Percentiles rank a stretch among this genome's conserved stretches.
Conservation (phyloP, 2,329 filamentous ascomycete species). For the Myriosclerotinia curreyana region DNA sequence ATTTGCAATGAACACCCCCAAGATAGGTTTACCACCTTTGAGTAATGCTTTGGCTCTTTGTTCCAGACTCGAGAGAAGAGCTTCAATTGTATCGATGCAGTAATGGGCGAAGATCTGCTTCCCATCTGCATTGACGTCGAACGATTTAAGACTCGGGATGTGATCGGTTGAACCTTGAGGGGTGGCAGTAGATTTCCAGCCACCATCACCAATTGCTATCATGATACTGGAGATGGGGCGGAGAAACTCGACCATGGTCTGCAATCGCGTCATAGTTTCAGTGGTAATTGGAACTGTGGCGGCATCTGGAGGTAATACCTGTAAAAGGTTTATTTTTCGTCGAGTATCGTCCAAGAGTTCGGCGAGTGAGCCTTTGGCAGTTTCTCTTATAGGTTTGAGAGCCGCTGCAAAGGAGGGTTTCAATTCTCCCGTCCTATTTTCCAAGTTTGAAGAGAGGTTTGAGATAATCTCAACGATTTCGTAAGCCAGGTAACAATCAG, state of each 20-base stretch:
- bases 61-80: constrained; percentile 71
- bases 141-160: constrained; percentile 69
- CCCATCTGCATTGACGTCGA: constrained; percentile 87
- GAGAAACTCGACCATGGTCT: constrained; percentile 83
- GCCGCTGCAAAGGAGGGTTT: constrained; percentile 80
- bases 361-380: constrained; percentile 79
- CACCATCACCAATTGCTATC: constrained; percentile 87
- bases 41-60: constrained; percentile 68
- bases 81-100: constrained; percentile 82
- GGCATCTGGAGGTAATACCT: constrained; percentile 72
- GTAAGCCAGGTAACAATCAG: constrained; percentile 92
- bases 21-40: constrained; percentile 67
- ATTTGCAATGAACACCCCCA: constrained; percentile 90
- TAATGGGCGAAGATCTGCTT: constrained; percentile 87
- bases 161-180: constrained; percentile 58
- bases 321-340: constrained; percentile 62
- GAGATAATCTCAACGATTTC: constrained; percentile 92
- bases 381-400: constrained; percentile 85
- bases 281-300: constrained; percentile 73
- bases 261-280: constrained; percentile 81
- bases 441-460: constrained; percentile 72
- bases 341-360: constrained; percentile 83
- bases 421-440: constrained; percentile 78
- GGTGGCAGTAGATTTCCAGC: constrained; percentile 65
- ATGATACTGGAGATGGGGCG: constrained; percentile 84